These are phyloP conservation scores for Penstemon newberryi DNA, from an alignment of 257 asterid genomes.

Conservation along the genomic window DNA sequence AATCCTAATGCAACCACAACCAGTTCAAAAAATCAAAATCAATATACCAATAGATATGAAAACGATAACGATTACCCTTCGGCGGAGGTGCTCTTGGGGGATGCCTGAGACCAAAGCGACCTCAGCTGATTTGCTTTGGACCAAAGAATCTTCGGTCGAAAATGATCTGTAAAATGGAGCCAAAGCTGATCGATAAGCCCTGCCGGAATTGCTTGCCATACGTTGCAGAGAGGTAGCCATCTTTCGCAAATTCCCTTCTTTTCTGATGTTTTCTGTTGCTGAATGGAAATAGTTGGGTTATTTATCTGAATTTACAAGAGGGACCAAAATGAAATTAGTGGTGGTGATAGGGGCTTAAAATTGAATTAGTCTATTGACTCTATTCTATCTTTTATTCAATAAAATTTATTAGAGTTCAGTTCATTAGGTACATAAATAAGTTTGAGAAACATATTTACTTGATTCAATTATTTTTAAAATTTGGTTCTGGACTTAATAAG, in stretches of 20 bases:
- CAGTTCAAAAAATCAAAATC: background rate
- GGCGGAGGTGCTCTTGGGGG: conserved; percentile 80
- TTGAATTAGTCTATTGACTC: too few species aligned
- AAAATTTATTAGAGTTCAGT: too few species aligned
- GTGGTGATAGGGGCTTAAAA: conserved; percentile 5
- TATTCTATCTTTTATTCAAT: too few species aligned
- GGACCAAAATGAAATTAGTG: conserved; percentile 6
- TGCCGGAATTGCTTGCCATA: conserved; percentile 43
- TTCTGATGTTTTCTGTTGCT: background rate
- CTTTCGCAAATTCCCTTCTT: conserved; percentile 28
- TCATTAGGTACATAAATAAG: too few species aligned
- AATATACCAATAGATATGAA: background rate
- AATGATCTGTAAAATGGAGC: conserved; percentile 48
- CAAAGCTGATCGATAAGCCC: conserved; percentile 37
- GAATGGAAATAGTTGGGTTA: conserved; percentile 16
- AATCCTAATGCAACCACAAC: conserved; percentile 1
- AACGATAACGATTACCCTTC: conserved; percentile 45
- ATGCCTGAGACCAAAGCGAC: conserved; percentile 83
- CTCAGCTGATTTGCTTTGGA: conserved; percentile 75
- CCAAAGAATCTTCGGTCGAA: conserved; percentile 65
- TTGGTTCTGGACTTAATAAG: too few species aligned
- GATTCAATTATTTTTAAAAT: too few species aligned
- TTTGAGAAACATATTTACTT: too few species aligned
- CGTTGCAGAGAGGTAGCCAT: conserved; percentile 76
- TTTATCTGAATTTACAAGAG: conserved; percentile 2